A percentile compares a stretch with the other conserved stretches of the same genome.
These are phyloP conservation scores for Macrolepiota dolichaula DNA, from an alignment of 768 basidiomycete genomes.

Conservation along the genomic window DNA sequence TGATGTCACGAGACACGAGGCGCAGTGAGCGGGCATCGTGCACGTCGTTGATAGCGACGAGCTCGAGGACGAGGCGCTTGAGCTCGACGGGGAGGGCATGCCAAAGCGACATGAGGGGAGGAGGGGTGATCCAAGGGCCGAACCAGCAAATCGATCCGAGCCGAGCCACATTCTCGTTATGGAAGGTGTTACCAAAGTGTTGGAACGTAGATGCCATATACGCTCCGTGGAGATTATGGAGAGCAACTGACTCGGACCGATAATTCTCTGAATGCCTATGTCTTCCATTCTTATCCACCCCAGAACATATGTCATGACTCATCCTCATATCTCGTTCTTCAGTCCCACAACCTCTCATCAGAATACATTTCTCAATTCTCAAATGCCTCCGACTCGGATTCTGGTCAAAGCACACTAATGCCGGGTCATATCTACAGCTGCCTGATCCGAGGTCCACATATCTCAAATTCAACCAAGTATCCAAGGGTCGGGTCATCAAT, in stretches of 20 bases:
- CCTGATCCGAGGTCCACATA: neutral
- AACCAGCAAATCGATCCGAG: slow-evolving; percentile 12
- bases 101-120: slow-evolving; percentile 21
- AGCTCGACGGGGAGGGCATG: slow-evolving; percentile 29
- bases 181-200: neutral
- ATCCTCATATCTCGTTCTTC: neutral
- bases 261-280: neutral
- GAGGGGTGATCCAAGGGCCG: neutral
- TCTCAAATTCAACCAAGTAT: neutral
- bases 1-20: slow-evolving; percentile 29
- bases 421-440: neutral
- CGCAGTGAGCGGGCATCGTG: slow-evolving; percentile 26
- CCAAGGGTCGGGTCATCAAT: neutral
- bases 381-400: neutral
- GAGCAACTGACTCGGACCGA: neutral
- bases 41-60: slow-evolving; percentile 21
- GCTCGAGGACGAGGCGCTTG: slow-evolving; percentile 28
- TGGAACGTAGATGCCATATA: slow-evolving; percentile 1
- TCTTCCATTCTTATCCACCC: slow-evolving; percentile 6
- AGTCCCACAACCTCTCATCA: neutral
- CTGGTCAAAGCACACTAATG: neutral
- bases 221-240: slow-evolving; percentile 1
- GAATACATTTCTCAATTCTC: neutral
- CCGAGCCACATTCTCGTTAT: neutral
- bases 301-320: slow-evolving; percentile 9